A percentile compares a stretch with the other conserved stretches of the same genome.
Conservation (phyloP, 2,329 filamentous ascomycete species). For the Lecanicillium sp. region DNA sequence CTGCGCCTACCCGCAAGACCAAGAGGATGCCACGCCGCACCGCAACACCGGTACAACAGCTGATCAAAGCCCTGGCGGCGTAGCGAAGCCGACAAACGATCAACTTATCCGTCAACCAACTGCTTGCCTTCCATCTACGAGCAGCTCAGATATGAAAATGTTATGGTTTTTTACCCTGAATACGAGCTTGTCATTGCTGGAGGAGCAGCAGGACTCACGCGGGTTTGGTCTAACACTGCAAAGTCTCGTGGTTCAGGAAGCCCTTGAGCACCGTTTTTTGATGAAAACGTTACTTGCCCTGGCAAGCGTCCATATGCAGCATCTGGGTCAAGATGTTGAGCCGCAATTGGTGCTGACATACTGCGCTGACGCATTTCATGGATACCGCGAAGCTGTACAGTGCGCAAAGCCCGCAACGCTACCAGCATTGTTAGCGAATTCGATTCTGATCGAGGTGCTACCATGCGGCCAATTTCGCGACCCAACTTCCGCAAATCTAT, state of each 20-base stretch:
- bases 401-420: conserved; percentile 38
- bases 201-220: conserved; percentile 29
- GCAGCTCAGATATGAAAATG: conserved; percentile 41
- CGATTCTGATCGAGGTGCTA: conserved; percentile 46
- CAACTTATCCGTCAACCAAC: background rate
- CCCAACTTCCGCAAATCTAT: conserved; percentile 36
- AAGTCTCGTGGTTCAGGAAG: conserved; percentile 41
- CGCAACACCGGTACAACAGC: background rate
- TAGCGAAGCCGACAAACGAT: background rate
- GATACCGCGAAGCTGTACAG: conserved; percentile 47
- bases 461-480: conserved; percentile 46
- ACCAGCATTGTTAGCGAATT: conserved; percentile 44
- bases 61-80: background rate
- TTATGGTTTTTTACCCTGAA: conserved; percentile 49
- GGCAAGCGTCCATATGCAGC: conserved; percentile 43
- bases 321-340: conserved; percentile 34
- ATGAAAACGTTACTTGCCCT: conserved; percentile 50
- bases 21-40: background rate
- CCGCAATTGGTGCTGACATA: conserved; percentile 36
- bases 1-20: background rate
- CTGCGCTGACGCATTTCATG: conserved; percentile 42
- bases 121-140: background rate
- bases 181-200: conserved; percentile 41
- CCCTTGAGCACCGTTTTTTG: conserved; percentile 47
- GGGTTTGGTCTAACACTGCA: conserved; percentile 39